Base-by-base conservation (phyloP, 768 basidiomycete genomes). In the Suillus weaverae region DNA sequence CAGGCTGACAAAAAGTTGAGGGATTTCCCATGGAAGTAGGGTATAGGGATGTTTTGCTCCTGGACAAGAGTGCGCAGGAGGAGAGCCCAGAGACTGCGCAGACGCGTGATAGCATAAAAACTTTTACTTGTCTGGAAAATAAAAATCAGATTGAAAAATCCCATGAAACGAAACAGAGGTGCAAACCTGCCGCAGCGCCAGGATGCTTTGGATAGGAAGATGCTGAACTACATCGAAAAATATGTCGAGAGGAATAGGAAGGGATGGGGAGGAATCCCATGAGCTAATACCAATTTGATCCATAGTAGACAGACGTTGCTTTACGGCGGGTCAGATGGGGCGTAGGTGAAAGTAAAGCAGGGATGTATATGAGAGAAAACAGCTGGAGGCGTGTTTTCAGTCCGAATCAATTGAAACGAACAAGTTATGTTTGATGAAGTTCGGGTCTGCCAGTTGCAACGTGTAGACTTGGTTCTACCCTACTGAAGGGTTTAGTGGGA, bases 51-150 rank as follows among this genome's bases (percentile, higher is more conserved):
- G 67, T 79, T 74, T 32, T 76, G 67, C 9, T 78, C 74, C 56
- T 82, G 64, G 43, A 86, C 74, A 53, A 83, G 78, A 35, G 66
- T 72, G 16, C 74, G 76, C 36, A 89, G 70, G 30, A 85, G 76
- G 9, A 75, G 61, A 8, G 76, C 72, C 88, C 88, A 89, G 46
- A 89, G 77, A 46, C 78, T 74, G 41, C 81, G 83, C 0, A 80
- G 70, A n/a, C 77, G 80, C 0, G 86, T 84, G 20, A 83, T 70
- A 4, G 77, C 71, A 33, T 69, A 65, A 36, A 87, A 79, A 4
- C 67, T 65, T 64, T 74, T 83, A 72, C 78, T 86, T 18, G 84
- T 82, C 87, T 89, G 56, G 1, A 56, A 39, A 43, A 36, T 33
- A 30, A 54, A 62, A 59, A 55, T 14, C 18, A 46, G 41, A 32